Evolutionary conservation across 768 basidiomycete genomes (phyloP).

Genomic region (Boletus subcaerulescens): DNA sequence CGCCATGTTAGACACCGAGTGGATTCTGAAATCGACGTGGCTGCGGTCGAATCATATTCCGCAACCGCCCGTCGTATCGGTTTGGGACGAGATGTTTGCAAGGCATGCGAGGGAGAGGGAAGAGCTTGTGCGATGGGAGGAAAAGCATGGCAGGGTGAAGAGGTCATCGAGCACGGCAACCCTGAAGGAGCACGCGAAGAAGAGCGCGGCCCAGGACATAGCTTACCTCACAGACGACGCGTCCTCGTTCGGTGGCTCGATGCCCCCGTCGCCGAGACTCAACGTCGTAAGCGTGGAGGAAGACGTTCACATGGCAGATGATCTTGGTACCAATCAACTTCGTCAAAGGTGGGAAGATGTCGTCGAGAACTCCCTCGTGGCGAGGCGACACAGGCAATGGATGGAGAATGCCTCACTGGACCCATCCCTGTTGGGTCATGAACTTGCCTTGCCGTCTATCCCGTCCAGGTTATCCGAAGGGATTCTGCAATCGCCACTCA

Average conservation of each 20-base stretch:
- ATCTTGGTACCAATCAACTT: background rate
- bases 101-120: slow-evolving; percentile 59
- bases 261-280: slow-evolving; percentile 20
- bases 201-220: slow-evolving; percentile 2
- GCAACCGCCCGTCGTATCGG: slow-evolving; percentile 33
- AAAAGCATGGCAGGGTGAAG: slow-evolving; percentile 26
- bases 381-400: slow-evolving; percentile 1
- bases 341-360: slow-evolving; percentile 14
- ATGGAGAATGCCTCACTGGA: background rate
- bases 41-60: background rate
- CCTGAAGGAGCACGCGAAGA: slow-evolving; percentile 21
- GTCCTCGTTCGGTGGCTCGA: slow-evolving; percentile 17
- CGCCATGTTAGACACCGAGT: slow-evolving; percentile 61
- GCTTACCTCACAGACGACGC: slow-evolving; percentile 18
- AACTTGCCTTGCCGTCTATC: slow-evolving; percentile 27
- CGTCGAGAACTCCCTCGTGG: slow-evolving; percentile 7
- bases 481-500: slow-evolving; percentile 23
- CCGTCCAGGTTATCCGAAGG: slow-evolving; percentile 24
- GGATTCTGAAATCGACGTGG: slow-evolving; percentile 38
- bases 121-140: slow-evolving; percentile 53
- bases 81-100: slow-evolving; percentile 62
- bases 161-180: slow-evolving; percentile 44
- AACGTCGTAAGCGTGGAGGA: slow-evolving; percentile 12
- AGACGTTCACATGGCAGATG: slow-evolving; percentile 13
- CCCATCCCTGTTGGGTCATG: slow-evolving; percentile 2